phyloP scores from a whole-genome alignment of 106 monocot genomes.

The Ottelia alismoides region DNA sequence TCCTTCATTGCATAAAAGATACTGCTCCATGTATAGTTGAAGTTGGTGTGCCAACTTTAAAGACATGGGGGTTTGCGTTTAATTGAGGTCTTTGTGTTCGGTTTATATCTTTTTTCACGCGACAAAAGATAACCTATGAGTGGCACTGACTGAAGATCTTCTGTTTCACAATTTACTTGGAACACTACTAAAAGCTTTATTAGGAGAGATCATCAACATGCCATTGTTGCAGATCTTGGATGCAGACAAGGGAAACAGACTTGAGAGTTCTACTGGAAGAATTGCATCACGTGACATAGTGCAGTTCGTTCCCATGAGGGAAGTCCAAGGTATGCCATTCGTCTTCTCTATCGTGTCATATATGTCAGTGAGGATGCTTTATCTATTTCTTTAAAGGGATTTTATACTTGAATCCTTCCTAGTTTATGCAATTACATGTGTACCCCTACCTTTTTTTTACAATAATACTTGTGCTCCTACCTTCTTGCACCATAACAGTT shows the following conservation, averaged over 20 bases:
- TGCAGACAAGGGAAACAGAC: conserved; percentile 63
- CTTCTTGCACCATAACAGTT: no score
- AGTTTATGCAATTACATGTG: no score
- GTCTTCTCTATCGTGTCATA: no score
- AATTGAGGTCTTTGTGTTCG: neutral
- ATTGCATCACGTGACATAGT: conserved; percentile 86
- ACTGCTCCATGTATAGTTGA: no score
- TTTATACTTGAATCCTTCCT: no score
- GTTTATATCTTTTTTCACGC: neutral
- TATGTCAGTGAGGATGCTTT: no score
- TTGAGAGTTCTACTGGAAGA: conserved; percentile 57
- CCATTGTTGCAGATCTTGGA: conserved; percentile 47
- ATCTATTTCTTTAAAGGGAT: no score
- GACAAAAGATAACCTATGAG: no score
- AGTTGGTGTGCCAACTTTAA: conserved; percentile 90
- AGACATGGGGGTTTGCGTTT: conserved; percentile 74
- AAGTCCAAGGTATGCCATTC: conserved; percentile 42
- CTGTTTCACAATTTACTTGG: neutral
- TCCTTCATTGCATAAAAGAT: no score
- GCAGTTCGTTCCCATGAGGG: conserved; percentile 84
- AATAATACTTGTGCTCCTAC: no score
- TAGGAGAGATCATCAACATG: neutral
- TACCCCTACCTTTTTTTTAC: no score
- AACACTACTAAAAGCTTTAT: neutral
- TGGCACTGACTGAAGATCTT: neutral